These are phyloP conservation scores for Metschnikowia proteae DNA, from an alignment of 805 yeast species.

Conservation along the genomic window DNA sequence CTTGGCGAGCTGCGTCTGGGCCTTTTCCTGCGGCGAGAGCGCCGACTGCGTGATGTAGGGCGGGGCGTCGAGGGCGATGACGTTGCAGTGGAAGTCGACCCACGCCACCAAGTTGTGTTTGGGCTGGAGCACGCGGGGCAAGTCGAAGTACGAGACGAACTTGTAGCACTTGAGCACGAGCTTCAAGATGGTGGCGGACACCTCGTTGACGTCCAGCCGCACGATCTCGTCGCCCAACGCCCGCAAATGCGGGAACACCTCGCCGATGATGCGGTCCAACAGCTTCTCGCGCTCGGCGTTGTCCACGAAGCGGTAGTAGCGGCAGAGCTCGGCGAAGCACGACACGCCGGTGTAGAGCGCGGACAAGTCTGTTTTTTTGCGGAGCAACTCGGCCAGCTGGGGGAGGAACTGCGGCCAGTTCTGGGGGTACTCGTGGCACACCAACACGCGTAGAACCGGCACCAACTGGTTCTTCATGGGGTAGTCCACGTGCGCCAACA, in stretches of 20 bases:
- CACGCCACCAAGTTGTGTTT: conserved; percentile 54
- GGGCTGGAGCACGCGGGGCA: conserved; percentile 60
- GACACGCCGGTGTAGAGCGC: conserved; percentile 61
- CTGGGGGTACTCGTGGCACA: conserved; percentile 32
- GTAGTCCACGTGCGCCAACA: conserved; percentile 44
- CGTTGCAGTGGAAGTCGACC: conserved; percentile 71
- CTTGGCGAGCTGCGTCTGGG: conserved; percentile 71
- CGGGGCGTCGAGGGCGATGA: conserved; percentile 61
- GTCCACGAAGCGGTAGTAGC: conserved; percentile 67
- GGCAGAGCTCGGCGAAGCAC: conserved; percentile 64
- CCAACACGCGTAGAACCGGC: conserved; percentile 38
- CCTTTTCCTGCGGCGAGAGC: conserved; percentile 46
- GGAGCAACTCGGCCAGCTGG: conserved; percentile 31
- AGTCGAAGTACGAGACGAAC: conserved; percentile 65
- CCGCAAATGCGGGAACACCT: conserved; percentile 63
- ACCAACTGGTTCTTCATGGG: conserved; percentile 38
- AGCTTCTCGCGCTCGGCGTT: conserved; percentile 39
- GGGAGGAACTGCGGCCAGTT: conserved; percentile 36
- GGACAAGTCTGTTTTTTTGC: conserved; percentile 24
- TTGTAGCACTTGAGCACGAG: conserved; percentile 73
- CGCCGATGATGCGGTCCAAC: conserved; percentile 45
- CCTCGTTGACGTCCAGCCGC: conserved; percentile 28
- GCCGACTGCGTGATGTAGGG: conserved; percentile 47
- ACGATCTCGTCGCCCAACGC: conserved; percentile 54
- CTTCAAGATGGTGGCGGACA: conserved; percentile 49